phyloP scores from a whole-genome alignment of 73 alveolate species.

The Paramecium tetraurelia region DNA sequence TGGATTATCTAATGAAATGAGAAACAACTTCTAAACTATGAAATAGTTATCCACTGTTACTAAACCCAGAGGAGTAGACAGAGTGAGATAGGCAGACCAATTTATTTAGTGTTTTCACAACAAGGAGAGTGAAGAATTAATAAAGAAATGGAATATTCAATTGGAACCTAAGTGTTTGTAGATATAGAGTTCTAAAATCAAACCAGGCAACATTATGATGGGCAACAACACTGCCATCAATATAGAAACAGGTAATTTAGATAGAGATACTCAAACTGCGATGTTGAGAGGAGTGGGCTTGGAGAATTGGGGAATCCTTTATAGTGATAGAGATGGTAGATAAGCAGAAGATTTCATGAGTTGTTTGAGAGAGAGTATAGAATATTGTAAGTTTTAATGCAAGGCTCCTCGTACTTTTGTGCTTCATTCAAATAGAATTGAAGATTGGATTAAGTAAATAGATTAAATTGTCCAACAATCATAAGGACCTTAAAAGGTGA shows the following conservation, averaged over 20 bases:
- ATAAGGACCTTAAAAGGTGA: constrained; percentile 64
- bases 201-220: constrained; percentile 76
- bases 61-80: constrained; percentile 77
- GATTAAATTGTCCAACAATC: constrained; percentile 48
- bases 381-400: constrained; percentile 56
- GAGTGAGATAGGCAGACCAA: constrained; percentile 81
- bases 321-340: constrained; percentile 69
- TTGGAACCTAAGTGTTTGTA: constrained; percentile 36
- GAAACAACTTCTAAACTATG: constrained; percentile 88
- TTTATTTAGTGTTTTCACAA: constrained; percentile 54
- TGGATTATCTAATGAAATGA: constrained; percentile 91
- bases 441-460: neutral
- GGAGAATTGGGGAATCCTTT: constrained; percentile 84
- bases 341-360: constrained; percentile 68
- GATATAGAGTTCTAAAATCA: constrained; percentile 68
- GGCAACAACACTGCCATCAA: constrained; percentile 63
- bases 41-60: constrained; percentile 85
- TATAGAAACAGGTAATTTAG: constrained; percentile 71
- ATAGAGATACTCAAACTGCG: constrained; percentile 77
- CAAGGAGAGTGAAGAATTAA: constrained; percentile 62
- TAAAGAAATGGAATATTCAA: constrained; percentile 81
- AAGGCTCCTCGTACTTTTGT: constrained; percentile 66
- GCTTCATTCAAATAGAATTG: neutral
- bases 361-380: constrained; percentile 67
- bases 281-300: constrained; percentile 79